phyloP scores from a whole-genome alignment of 805 yeast species.

The Kuraishia capsulata region DNA sequence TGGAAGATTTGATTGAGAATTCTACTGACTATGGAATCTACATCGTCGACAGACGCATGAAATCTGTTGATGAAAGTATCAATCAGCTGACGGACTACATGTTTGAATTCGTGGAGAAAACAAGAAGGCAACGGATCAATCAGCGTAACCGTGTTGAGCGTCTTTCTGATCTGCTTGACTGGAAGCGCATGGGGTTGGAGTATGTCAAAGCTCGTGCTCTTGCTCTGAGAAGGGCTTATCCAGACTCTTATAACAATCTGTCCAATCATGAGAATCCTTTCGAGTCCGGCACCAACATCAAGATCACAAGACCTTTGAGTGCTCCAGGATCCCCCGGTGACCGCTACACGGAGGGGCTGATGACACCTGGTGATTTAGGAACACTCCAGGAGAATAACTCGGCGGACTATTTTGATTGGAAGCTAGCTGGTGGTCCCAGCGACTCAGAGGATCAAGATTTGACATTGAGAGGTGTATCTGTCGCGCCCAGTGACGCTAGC shows the following conservation, averaged over 20 bases:
- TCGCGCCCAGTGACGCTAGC: constrained; percentile 25
- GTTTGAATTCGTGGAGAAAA: constrained; percentile 81
- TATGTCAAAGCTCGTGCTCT: constrained; percentile 91
- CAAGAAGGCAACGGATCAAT: constrained; percentile 94
- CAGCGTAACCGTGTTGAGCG: constrained; percentile 97
- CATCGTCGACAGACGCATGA: constrained; percentile 89
- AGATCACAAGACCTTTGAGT: constrained; percentile 83
- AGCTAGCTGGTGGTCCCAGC: constrained; percentile 31
- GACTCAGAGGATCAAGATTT: constrained; percentile 24
- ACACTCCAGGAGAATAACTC: constrained; percentile 85
- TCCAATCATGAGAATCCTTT: constrained; percentile 20
- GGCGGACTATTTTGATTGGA: constrained; percentile 68
- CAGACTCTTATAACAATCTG: constrained; percentile 51
- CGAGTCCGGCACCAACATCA: constrained; percentile 35
- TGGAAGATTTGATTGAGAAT: constrained; percentile 95
- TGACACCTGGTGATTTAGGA: constrained; percentile 99
- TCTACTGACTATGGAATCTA: constrained; percentile 95
- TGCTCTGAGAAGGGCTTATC: constrained; percentile 89
- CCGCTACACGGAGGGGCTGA: constrained; percentile 45
- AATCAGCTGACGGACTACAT: constrained; percentile 82
- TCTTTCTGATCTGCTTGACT: constrained; percentile 83
- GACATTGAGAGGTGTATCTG: constrained; percentile 25
- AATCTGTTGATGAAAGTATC: constrained; percentile 87
- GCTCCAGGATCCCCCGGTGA: constrained; percentile 97
- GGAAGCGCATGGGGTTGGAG: constrained; percentile 98